Conservation (phyloP, 306 rosid species). For the Carpinus viminea region DNA sequence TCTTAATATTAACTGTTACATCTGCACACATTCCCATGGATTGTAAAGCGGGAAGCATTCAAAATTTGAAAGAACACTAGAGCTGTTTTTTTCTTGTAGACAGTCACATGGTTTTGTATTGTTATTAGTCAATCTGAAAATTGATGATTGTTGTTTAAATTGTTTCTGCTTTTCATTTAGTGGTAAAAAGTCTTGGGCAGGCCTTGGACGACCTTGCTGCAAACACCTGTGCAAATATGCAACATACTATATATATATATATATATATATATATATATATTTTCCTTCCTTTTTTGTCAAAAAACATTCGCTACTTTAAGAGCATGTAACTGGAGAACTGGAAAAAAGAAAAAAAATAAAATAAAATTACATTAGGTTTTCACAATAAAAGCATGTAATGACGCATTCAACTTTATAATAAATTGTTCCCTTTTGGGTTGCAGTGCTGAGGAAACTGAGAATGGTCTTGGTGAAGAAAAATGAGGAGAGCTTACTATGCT, state of each 20-base stretch:
- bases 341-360: no score
- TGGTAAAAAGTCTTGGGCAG: background rate
- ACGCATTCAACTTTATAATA: background rate
- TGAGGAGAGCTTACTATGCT: constrained; percentile 35
- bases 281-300: background rate
- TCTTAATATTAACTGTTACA: background rate
- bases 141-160: background rate
- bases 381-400: background rate
- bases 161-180: background rate
- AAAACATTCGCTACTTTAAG: background rate
- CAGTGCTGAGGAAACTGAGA: constrained; percentile 71
- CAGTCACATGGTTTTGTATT: background rate
- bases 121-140: background rate
- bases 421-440: constrained; percentile 34
- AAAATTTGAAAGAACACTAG: background rate
- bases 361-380: background rate
- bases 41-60: background rate
- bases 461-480: constrained; percentile 50
- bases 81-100: background rate
- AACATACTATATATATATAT: background rate
- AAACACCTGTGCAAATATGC: background rate
- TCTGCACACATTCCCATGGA: background rate
- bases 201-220: background rate
- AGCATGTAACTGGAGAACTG: background rate
- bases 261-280: no score